Conservation (phyloP, 2,329 filamentous ascomycete species). For the Capronia epimyces region DNA sequence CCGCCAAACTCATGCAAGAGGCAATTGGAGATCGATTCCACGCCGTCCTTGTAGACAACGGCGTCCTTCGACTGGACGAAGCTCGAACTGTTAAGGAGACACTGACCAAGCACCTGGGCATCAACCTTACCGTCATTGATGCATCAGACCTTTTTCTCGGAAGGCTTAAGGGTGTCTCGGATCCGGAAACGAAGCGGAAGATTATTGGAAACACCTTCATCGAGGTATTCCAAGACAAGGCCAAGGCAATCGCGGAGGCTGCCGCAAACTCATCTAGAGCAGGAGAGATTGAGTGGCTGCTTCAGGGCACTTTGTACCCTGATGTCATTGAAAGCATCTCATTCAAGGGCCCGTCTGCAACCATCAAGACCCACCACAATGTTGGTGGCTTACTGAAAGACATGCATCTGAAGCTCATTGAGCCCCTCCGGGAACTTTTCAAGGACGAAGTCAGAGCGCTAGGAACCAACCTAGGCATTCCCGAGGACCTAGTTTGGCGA, state of each 20-base stretch:
- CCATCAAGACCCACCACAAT: slow-evolving; percentile 70
- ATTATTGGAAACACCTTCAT: slow-evolving; percentile 80
- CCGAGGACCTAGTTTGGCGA: slow-evolving; percentile 69
- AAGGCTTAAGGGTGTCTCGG: slow-evolving; percentile 66
- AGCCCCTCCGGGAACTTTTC: slow-evolving; percentile 74
- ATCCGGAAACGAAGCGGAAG: slow-evolving; percentile 84
- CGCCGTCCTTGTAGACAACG: slow-evolving; percentile 80
- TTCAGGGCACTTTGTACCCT: slow-evolving; percentile 80
- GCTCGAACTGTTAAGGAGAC: slow-evolving; percentile 75
- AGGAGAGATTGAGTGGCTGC: slow-evolving; percentile 77
- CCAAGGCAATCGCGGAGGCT: slow-evolving; percentile 65
- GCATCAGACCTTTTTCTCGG: slow-evolving; percentile 71
- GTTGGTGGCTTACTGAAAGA: slow-evolving; percentile 62
- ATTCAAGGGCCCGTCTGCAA: slow-evolving; percentile 65
- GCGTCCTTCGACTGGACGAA: slow-evolving; percentile 80
- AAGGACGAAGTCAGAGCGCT: slow-evolving; percentile 74
- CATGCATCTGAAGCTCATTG: slow-evolving; percentile 56
- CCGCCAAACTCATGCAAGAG: slow-evolving; percentile 75
- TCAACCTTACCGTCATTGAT: slow-evolving; percentile 85
- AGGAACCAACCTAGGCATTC: slow-evolving; percentile 64
- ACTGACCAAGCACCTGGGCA: slow-evolving; percentile 71
- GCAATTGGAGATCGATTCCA: slow-evolving; percentile 83
- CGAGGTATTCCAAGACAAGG: slow-evolving; percentile 76
- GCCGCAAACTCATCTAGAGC: slow-evolving; percentile 61
- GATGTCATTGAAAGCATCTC: slow-evolving; percentile 67